A percentile compares a stretch with the other conserved stretches of the same genome.
These are phyloP conservation scores for Triticum turgidum DNA, from an alignment of 176 grass and related monocot genomes.

Conservation along the genomic window DNA sequence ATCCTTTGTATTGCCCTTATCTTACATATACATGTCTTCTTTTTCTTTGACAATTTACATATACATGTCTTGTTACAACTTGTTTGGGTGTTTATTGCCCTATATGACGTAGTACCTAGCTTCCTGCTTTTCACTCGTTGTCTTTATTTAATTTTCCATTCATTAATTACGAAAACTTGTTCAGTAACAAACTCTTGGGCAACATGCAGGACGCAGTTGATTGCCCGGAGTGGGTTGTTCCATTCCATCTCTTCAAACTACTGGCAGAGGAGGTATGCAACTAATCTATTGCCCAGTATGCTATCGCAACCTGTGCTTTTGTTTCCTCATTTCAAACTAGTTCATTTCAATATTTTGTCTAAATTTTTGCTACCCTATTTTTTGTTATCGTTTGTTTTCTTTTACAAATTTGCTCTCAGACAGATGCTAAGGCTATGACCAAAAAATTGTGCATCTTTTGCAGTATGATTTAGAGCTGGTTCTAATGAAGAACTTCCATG, in stretches of 20 bases:
- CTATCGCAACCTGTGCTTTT: neutral
- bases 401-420: neutral
- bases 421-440: conserved; percentile 19
- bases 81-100: neutral
- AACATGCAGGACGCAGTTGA: conserved; percentile 86
- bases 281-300: conserved; percentile 8
- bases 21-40: neutral
- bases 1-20: neutral
- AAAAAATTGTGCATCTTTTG: conserved; percentile 16
- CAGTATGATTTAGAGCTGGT: conserved; percentile 87
- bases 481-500: conserved; percentile 91
- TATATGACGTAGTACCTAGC: neutral
- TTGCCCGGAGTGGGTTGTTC: conserved; percentile 97
- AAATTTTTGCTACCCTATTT: neutral
- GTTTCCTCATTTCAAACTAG: neutral
- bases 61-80: neutral
- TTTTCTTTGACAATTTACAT: neutral
- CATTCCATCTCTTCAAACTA: conserved; percentile 90
- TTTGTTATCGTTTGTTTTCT: neutral
- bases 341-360: neutral
- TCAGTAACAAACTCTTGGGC: neutral
- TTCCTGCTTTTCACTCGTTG: neutral
- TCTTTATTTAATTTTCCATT: neutral
- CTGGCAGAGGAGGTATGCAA: conserved; percentile 80
- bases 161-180: neutral